Conservation (phyloP, 345 rosid genomes). For the Brassica nigra region DNA sequence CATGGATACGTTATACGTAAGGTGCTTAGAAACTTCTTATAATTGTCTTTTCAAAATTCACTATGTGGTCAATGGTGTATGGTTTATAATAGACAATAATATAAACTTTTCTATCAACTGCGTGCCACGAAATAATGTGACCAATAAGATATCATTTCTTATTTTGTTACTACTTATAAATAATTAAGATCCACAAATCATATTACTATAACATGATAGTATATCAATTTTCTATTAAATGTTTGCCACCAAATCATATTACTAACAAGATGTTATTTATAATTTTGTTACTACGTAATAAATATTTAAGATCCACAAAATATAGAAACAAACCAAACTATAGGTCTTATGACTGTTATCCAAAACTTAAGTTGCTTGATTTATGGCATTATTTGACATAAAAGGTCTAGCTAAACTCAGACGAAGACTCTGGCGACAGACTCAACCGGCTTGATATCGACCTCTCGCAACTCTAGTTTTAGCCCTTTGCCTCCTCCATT, state of each 20-base stretch:
- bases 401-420: slow-evolving; percentile 28
- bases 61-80: background rate
- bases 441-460: slow-evolving; percentile 46
- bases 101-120: too few relatives aligned
- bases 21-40: too few relatives aligned
- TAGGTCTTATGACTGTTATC: background rate
- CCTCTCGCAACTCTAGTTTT: slow-evolving; percentile 40
- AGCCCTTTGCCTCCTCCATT: slow-evolving; percentile 71
- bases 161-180: background rate
- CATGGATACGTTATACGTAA: too few relatives aligned
- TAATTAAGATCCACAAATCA: background rate
- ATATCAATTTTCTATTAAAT: background rate
- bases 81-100: background rate
- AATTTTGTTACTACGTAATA: background rate
- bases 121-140: background rate
- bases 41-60: too few relatives aligned
- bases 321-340: background rate
- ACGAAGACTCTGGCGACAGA: slow-evolving; percentile 48
- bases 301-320: background rate
- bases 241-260: background rate
- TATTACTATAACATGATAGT: background rate
- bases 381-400: background rate
- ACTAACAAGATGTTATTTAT: background rate
- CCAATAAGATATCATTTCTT: background rate
- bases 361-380: background rate